These are phyloP conservation scores for Tolypocladium inflatum DNA, from an alignment of 2,329 filamentous ascomycete genomes.

Conservation along the genomic window DNA sequence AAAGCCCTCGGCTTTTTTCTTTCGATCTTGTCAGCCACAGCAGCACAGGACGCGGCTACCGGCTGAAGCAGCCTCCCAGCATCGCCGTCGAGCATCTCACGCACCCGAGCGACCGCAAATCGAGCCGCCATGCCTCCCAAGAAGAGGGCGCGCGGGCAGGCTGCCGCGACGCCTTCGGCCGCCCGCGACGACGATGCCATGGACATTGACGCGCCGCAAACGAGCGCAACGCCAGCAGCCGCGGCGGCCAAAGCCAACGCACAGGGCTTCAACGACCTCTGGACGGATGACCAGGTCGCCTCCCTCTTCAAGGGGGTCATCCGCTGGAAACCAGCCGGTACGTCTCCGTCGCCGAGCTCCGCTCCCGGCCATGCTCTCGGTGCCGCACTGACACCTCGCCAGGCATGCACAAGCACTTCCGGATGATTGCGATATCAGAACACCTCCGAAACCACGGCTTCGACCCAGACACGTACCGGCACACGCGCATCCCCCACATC, in stretches of 20 bases:
- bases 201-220: conserved; percentile 47
- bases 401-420: conserved; percentile 92
- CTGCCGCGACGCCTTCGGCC: conserved; percentile 47
- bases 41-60: neutral
- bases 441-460: conserved; percentile 73
- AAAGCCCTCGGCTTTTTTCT: neutral
- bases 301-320: conserved; percentile 90
- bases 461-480: conserved; percentile 57
- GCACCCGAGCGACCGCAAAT: neutral
- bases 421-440: conserved; percentile 78
- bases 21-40: neutral
- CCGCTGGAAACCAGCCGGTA: conserved; percentile 91
- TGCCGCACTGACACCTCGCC: conserved; percentile 4
- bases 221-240: conserved; percentile 36
- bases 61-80: no score
- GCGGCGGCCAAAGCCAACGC: conserved; percentile 11
- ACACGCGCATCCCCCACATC: conserved; percentile 84
- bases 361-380: neutral
- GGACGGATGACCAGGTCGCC: conserved; percentile 93
- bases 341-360: conserved; percentile 4
- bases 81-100: neutral
- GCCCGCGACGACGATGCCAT: conserved; percentile 49
- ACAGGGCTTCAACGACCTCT: conserved; percentile 50
- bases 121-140: conserved; percentile 52
- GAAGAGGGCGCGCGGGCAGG: conserved; percentile 54